These are phyloP conservation scores for Globisporangium spinosum DNA, from an alignment of 352 stramenopile species.

Conservation along the genomic window DNA sequence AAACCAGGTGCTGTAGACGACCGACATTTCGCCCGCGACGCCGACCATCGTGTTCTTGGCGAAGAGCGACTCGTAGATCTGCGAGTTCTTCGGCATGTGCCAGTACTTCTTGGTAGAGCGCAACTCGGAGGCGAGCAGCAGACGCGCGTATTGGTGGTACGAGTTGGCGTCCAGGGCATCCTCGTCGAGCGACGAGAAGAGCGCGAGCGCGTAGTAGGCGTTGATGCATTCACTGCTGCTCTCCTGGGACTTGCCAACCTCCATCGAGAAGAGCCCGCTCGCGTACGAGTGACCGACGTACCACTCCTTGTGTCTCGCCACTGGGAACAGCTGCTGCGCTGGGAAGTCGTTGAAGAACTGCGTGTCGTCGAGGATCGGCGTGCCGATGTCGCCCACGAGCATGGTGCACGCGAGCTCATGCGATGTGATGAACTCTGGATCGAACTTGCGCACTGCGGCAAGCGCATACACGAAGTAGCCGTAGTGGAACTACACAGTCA, in stretches of 20 bases:
- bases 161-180: slow-evolving; percentile 31
- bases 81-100: slow-evolving; percentile 87
- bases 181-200: slow-evolving; percentile 73
- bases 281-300: slow-evolving; percentile 96
- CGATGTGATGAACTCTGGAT: slow-evolving; percentile 61
- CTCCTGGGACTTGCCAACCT: slow-evolving; percentile 94
- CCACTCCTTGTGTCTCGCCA: slow-evolving; percentile 93
- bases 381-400: slow-evolving; percentile 68
- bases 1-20: slow-evolving; percentile 87
- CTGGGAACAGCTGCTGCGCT: slow-evolving; percentile 67
- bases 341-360: slow-evolving; percentile 55
- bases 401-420: slow-evolving; percentile 52
- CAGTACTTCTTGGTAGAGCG: slow-evolving; percentile 94
- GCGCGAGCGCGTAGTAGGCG: slow-evolving; percentile 93
- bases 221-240: slow-evolving; percentile 95
- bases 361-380: slow-evolving; percentile 40
- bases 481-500: slow-evolving; percentile 90
- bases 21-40: slow-evolving; percentile 70
- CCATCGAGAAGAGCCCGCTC: slow-evolving; percentile 92
- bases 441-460: slow-evolving; percentile 70
- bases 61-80: slow-evolving; percentile 76
- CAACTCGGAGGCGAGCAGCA: slow-evolving; percentile 92
- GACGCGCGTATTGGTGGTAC: slow-evolving; percentile 84
- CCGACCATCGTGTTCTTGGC: slow-evolving; percentile 78
- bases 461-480: slow-evolving; percentile 90